Conservation (phyloP, 805 yeast species). For the Barnettozyma sucrosica region DNA sequence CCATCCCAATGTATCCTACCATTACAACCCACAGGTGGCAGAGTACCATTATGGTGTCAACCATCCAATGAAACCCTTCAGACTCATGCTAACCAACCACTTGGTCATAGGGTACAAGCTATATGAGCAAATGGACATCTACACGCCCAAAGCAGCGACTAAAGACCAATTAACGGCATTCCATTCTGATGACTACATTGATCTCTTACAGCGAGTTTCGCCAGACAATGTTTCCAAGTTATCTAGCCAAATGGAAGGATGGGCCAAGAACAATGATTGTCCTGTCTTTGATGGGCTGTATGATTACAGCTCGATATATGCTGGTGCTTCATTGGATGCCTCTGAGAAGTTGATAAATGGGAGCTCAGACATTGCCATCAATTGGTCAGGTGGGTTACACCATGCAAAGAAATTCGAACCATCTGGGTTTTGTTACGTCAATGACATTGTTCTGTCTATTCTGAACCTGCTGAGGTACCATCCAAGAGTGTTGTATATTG, state of each 20-base stretch:
- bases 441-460: slow-evolving; percentile 84
- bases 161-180: slow-evolving; percentile 97
- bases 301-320: slow-evolving; percentile 71
- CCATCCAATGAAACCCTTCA: slow-evolving; percentile 98
- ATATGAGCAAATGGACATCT: slow-evolving; percentile 92
- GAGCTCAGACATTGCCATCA: slow-evolving; percentile 85
- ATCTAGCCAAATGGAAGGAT: slow-evolving; percentile 81
- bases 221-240: slow-evolving; percentile 89
- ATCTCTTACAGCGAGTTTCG: slow-evolving; percentile 81
- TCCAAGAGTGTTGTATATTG: slow-evolving; percentile 82
- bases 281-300: slow-evolving; percentile 77
- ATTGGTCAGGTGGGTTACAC: slow-evolving; percentile 91
- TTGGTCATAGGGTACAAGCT: slow-evolving; percentile 95
- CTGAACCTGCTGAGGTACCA: slow-evolving; percentile 73
- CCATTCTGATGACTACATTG: slow-evolving; percentile 96
- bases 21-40: slow-evolving; percentile 64
- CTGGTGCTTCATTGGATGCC: slow-evolving; percentile 90
- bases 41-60: slow-evolving; percentile 74
- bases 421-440: slow-evolving; percentile 85
- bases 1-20: slow-evolving; percentile 71
- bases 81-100: slow-evolving; percentile 98
- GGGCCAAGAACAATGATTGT: slow-evolving; percentile 95
- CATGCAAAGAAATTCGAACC: slow-evolving; percentile 91
- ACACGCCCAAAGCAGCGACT: slow-evolving; percentile 94
- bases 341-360: slow-evolving; percentile 76